Conservation (phyloP, 352 stramenopile species). For the Globisporangium uncinulatum region DNA sequence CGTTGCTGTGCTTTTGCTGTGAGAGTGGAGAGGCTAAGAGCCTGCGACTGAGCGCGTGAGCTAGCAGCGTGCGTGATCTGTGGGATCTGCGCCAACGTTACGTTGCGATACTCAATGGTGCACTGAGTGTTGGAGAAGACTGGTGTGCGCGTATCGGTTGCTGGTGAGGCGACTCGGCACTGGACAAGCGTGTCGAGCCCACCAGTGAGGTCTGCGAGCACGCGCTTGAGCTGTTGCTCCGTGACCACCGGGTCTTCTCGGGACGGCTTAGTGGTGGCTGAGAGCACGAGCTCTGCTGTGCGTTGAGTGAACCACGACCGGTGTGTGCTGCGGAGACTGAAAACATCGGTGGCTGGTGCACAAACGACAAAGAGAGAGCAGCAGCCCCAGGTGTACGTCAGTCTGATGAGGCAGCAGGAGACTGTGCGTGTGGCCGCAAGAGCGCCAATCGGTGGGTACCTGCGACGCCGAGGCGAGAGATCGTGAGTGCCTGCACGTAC, state of each 20-base stretch:
- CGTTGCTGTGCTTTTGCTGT: background rate
- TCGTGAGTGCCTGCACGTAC: constrained; percentile 12
- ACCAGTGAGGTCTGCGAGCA: background rate
- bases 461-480: background rate
- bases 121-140: background rate
- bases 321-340: constrained; percentile 8
- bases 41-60: background rate
- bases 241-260: too few relatives aligned
- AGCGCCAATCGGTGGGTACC: background rate
- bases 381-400: background rate
- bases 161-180: background rate
- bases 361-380: background rate
- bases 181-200: background rate
- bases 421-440: background rate
- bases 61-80: background rate
- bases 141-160: too few relatives aligned
- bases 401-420: too few relatives aligned
- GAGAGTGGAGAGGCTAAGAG: background rate
- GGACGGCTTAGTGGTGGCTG: background rate
- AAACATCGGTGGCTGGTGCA: background rate
- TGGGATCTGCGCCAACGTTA: constrained; percentile 1
- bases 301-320: constrained; percentile 4
- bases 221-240: constrained; percentile 1
- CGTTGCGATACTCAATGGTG: constrained; percentile 3
- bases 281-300: constrained; percentile 2